Evolutionary conservation across 768 basidiomycete species (phyloP).

Genomic region (Russula foetens): DNA sequence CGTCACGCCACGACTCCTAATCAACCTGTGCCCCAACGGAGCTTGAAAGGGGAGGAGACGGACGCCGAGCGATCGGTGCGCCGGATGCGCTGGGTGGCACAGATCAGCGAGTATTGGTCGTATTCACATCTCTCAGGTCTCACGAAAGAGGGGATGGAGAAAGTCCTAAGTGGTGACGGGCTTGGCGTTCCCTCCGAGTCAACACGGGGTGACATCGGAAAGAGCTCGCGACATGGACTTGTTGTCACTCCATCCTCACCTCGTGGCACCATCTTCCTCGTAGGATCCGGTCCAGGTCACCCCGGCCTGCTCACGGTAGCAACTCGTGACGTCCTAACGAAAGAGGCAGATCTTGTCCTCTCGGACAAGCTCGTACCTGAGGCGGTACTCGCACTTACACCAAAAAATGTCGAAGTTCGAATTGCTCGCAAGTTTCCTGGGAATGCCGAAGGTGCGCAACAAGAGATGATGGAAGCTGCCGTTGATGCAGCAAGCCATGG

Average conservation of each 20-base stretch:
- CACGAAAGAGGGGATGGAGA: constrained; percentile 57
- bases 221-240: constrained; percentile 23
- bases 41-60: constrained; percentile 37
- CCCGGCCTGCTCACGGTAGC: constrained; percentile 87
- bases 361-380: constrained; percentile 95
- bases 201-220: constrained; percentile 1
- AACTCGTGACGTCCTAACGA: constrained; percentile 71
- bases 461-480: constrained; percentile 90
- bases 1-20: constrained; percentile 53
- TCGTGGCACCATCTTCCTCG: constrained; percentile 74
- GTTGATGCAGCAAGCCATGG: constrained; percentile 75
- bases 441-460: constrained; percentile 91
- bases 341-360: constrained; percentile 77
- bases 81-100: constrained; percentile 88
- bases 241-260: constrained; percentile 22
- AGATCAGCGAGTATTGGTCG: constrained; percentile 96
- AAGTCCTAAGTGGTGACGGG: constrained; percentile 41
- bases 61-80: constrained; percentile 36
- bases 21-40: constrained; percentile 51
- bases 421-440: constrained; percentile 98
- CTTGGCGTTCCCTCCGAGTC: constrained; percentile 16
- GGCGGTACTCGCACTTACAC: constrained; percentile 80
- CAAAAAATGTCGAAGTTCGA: constrained; percentile 57
- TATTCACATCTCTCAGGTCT: constrained; percentile 66
- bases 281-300: constrained; percentile 94